phyloP scores from a whole-genome alignment of 352 stramenopile species.

The Pythium diclinum region DNA sequence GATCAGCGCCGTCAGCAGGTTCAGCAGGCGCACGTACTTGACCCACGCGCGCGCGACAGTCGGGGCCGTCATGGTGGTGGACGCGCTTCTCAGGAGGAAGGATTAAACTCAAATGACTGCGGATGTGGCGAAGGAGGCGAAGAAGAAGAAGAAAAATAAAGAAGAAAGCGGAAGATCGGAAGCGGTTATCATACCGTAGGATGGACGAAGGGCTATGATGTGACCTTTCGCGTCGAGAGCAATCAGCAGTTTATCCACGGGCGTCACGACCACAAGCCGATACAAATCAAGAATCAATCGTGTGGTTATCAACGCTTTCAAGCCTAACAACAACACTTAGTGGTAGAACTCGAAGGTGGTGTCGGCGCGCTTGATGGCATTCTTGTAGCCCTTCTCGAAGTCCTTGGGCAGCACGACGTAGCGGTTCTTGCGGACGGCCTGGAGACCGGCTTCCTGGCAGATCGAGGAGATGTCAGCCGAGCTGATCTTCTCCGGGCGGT shows the following conservation, averaged over 20 bases:
- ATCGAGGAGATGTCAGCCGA: constrained; percentile 98
- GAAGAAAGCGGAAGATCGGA: neutral
- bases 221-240: neutral
- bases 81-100: neutral
- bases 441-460: constrained; percentile 98
- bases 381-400: constrained; percentile 99
- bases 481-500: constrained; percentile 99
- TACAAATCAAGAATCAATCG: neutral
- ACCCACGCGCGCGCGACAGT: constrained; percentile 8
- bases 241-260: neutral
- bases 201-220: neutral
- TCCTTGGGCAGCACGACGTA: constrained; percentile 99
- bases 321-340: constrained; percentile 36
- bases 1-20: constrained; percentile 28
- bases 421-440: constrained; percentile 99
- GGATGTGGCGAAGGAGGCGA: neutral
- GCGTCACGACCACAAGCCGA: neutral
- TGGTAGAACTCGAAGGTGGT: constrained; percentile 99
- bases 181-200: neutral
- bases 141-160: neutral
- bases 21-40: constrained; percentile 33
- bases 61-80: neutral
- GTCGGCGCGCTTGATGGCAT: constrained; percentile 98
- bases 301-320: neutral
- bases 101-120: neutral